Conservation (phyloP, 768 basidiomycete species). For the Russula dissimulans region DNA sequence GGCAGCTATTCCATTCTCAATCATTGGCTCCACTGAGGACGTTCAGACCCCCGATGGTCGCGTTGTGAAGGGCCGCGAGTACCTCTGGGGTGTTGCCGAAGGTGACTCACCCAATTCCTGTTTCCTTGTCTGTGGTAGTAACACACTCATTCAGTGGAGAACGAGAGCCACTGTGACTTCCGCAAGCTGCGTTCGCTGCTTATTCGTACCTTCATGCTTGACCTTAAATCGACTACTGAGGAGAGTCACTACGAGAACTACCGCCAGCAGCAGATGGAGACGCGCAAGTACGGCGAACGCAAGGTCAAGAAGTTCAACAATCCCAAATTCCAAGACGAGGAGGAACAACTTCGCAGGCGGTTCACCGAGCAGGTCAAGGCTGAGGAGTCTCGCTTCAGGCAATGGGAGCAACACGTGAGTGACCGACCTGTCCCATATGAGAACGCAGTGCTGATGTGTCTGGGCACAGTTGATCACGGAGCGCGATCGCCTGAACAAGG, state of each 20-base stretch:
- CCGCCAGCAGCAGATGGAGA: conserved; percentile 98
- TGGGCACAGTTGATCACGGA: conserved; percentile 85
- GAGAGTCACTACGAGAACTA: conserved; percentile 97
- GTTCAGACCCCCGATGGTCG: conserved; percentile 88
- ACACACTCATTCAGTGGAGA: conserved; percentile 59
- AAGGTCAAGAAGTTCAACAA: conserved; percentile 99
- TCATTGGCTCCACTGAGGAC: conserved; percentile 95
- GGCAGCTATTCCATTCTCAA: conserved; percentile 96
- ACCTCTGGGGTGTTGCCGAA: conserved; percentile 99
- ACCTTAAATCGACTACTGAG: conserved; percentile 92
- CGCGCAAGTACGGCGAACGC: conserved; percentile 96
- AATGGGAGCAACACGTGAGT: conserved; percentile 97
- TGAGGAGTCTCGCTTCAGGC: conserved; percentile 94
- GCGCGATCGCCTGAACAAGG: conserved; percentile 97
- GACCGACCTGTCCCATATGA: not conserved
- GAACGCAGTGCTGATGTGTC: conserved; percentile 16
- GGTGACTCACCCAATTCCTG: conserved; percentile 37
- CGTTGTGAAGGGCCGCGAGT: conserved; percentile 93
- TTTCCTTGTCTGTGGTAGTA: not conserved
- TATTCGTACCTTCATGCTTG: conserved; percentile 97
- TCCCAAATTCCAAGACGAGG: conserved; percentile 99
- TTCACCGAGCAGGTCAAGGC: conserved; percentile 99
- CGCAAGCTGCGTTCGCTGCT: conserved; percentile 91
- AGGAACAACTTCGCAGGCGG: conserved; percentile 90
- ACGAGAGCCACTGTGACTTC: conserved; percentile 99